Conservation (phyloP, 768 basidiomycete genomes). For the Russula earlei region DNA sequence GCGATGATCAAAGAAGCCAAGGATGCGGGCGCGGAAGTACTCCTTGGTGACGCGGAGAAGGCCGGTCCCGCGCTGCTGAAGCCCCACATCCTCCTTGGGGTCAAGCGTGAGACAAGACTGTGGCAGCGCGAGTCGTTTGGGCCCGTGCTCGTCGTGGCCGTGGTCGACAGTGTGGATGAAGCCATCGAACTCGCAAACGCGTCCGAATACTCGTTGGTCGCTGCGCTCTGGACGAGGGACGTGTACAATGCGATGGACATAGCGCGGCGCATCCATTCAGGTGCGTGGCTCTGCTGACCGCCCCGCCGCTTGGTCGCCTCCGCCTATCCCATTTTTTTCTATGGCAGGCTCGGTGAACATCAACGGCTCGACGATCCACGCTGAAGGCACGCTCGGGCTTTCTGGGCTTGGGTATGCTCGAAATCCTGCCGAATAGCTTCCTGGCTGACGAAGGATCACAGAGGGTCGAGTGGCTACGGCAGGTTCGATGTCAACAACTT, state of each 20-base stretch:
- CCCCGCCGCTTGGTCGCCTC: background rate
- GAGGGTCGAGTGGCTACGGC: constrained; percentile 38
- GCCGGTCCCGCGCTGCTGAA: constrained; percentile 33
- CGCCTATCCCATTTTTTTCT: background rate
- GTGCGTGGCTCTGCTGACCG: constrained; percentile 21
- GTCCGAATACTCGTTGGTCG: constrained; percentile 40
- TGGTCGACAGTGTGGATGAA: constrained; percentile 42
- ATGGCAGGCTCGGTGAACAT: constrained; percentile 42
- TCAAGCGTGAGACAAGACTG: constrained; percentile 39
- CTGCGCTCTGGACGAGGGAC: constrained; percentile 46
- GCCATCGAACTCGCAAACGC: constrained; percentile 49
- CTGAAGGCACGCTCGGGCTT: constrained; percentile 31
- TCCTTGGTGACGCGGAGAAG: constrained; percentile 35
- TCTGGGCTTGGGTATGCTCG: constrained; percentile 39
- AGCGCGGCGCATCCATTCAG: constrained; percentile 39
- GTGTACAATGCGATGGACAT: constrained; percentile 35
- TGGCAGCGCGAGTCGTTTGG: constrained; percentile 59
- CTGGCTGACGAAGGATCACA: constrained; percentile 8
- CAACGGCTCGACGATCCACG: constrained; percentile 45
- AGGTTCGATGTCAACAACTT: constrained; percentile 43
- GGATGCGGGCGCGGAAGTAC: constrained; percentile 35
- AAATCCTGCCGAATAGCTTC: background rate
- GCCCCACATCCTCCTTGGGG: constrained; percentile 42
- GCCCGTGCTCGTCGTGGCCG: constrained; percentile 41
- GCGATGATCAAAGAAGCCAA: constrained; percentile 36